Evolutionary conservation across 176 grass and related monocot genomes (phyloP).

Genomic region (Pontederia crassipes): DNA sequence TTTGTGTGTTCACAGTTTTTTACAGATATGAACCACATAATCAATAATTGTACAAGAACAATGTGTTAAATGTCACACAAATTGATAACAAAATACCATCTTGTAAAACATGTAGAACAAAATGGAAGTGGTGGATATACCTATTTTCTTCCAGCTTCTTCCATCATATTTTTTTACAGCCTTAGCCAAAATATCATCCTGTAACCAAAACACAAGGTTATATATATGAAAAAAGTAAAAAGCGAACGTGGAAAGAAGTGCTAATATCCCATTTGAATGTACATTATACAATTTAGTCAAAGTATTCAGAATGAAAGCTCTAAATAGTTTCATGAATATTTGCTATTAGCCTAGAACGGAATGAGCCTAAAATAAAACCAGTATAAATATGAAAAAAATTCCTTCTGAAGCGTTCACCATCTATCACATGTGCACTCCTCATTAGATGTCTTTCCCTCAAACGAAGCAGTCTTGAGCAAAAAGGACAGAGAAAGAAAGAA

Average conservation of each 20-base stretch:
- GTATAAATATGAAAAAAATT: no score
- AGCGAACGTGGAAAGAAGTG: not conserved
- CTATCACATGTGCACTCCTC: no score
- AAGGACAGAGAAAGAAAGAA: not conserved
- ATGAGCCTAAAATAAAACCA: no score
- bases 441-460: not conserved
- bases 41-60: not conserved
- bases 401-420: no score
- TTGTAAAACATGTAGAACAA: not conserved
- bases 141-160: slow-evolving; percentile 17
- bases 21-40: no score
- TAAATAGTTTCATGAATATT: no score
- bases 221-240: not conserved
- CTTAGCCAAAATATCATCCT: slow-evolving; percentile 5
- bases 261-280: not conserved
- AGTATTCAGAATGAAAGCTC: not conserved
- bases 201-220: slow-evolving; percentile 3
- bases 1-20: no score
- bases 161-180: slow-evolving; percentile 10
- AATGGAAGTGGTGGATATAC: not conserved
- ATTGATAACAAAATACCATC: not conserved
- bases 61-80: not conserved
- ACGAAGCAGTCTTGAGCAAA: not conserved
- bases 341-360: no score
- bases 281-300: not conserved